Evolutionary conservation across 495 filamentous ascomycete genomes (phyloP).

Genomic region (Evernia prunastri): DNA sequence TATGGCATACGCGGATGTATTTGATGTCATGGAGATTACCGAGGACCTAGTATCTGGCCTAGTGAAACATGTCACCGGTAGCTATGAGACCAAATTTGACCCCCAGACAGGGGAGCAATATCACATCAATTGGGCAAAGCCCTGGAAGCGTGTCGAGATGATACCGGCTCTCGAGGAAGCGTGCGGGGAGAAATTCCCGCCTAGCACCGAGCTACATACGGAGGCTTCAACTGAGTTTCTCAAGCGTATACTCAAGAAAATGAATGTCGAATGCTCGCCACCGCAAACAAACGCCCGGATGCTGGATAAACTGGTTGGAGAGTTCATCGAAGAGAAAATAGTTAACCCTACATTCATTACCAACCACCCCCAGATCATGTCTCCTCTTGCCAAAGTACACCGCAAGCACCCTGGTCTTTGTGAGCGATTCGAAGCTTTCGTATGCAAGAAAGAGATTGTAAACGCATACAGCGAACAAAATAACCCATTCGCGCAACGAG

Average conservation of each 20-base stretch:
- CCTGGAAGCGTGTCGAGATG: constrained; percentile 94
- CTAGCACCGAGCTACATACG: constrained; percentile 82
- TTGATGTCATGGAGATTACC: constrained; percentile 87
- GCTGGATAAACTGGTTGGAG: constrained; percentile 93
- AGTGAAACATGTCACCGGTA: constrained; percentile 82
- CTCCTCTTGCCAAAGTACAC: constrained; percentile 92
- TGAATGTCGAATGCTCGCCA: constrained; percentile 80
- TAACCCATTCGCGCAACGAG: constrained; percentile 88
- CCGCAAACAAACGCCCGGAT: constrained; percentile 94
- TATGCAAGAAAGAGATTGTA: constrained; percentile 93
- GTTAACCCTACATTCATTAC: constrained; percentile 95
- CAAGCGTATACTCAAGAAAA: constrained; percentile 74
- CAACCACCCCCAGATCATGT: constrained; percentile 95
- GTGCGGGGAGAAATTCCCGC: constrained; percentile 88
- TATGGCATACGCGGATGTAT: constrained; percentile 86
- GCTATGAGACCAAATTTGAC: constrained; percentile 73
- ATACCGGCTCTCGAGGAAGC: constrained; percentile 88
- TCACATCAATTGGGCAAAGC: constrained; percentile 90
- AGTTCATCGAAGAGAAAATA: constrained; percentile 91
- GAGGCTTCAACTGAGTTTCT: constrained; percentile 82
- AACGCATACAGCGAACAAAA: constrained; percentile 99
- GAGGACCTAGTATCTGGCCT: constrained; percentile 92
- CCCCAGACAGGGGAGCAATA: constrained; percentile 78
- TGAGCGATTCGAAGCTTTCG: constrained; percentile 96
- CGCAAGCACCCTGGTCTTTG: constrained; percentile 74